phyloP scores from a whole-genome alignment of 2,329 filamentous ascomycete species.

The Aspergillus fumigatus region DNA sequence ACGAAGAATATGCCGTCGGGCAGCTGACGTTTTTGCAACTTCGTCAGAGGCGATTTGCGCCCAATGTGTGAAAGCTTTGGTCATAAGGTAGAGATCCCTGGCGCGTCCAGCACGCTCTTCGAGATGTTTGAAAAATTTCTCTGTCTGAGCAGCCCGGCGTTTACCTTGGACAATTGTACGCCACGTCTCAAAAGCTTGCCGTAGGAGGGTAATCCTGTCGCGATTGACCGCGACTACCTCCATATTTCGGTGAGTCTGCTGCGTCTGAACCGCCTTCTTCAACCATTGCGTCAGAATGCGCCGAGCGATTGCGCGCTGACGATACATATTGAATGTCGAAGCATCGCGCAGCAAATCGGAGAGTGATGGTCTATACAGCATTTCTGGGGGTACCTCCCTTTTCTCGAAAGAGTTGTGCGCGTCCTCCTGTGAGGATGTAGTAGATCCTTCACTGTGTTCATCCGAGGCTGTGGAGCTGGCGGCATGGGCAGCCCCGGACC shows the following conservation, averaged over 20 bases:
- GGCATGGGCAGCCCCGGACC: conserved; percentile 12
- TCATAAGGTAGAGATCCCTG: conserved; percentile 61
- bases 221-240: conserved; percentile 44
- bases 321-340: conserved; percentile 44
- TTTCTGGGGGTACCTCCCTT: conserved; percentile 29
- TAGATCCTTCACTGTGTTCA: conserved; percentile 17
- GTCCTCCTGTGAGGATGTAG: conserved; percentile 17
- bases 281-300: conserved; percentile 46
- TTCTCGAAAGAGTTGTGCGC: conserved; percentile 24
- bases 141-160: conserved; percentile 43
- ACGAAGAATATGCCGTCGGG: conserved; percentile 65
- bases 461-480: conserved; percentile 20
- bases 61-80: conserved; percentile 67
- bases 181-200: conserved; percentile 51
- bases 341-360: conserved; percentile 50
- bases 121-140: conserved; percentile 52
- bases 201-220: conserved; percentile 50
- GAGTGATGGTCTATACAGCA: conserved; percentile 47
- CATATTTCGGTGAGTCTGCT: conserved; percentile 35
- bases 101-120: conserved; percentile 59
- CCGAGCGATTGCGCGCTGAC: conserved; percentile 35
- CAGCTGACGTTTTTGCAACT: conserved; percentile 61
- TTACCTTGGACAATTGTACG: conserved; percentile 37
- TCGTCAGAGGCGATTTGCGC: conserved; percentile 60
- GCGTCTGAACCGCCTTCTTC: conserved; percentile 37